A percentile compares a stretch with the other conserved stretches of the same genome.
Evolutionary conservation across 148 eudicot species (phyloP).

Genomic region (Rhododendron mucronatum): DNA sequence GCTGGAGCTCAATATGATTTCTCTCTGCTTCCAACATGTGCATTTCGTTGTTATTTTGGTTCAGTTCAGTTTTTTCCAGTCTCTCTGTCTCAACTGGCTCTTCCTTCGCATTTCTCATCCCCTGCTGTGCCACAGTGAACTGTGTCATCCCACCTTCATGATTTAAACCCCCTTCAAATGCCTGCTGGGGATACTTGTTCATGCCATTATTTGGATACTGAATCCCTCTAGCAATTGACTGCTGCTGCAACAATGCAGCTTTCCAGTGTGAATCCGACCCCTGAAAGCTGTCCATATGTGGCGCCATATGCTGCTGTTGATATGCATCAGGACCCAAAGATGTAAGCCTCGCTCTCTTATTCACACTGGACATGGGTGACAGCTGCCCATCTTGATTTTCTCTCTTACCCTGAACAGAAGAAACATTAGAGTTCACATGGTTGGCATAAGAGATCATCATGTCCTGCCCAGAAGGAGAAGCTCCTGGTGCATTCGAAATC

Average conservation of each 20-base stretch:
- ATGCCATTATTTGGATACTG: constrained; percentile 54
- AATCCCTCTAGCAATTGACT: constrained; percentile 44
- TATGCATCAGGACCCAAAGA: constrained; percentile 44
- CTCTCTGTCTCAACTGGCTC: constrained; percentile 51
- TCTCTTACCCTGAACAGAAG: constrained; percentile 48
- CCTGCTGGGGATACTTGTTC: constrained; percentile 65
- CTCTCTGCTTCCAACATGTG: constrained; percentile 50
- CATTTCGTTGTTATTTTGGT: constrained; percentile 39
- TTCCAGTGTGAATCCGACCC: constrained; percentile 69
- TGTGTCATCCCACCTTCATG: constrained; percentile 43
- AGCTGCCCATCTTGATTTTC: constrained; percentile 67
- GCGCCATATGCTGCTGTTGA: constrained; percentile 52
- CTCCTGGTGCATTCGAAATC: constrained; percentile 34
- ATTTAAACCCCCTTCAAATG: constrained; percentile 57
- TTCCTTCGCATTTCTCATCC: constrained; percentile 46
- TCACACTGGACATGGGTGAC: constrained; percentile 43
- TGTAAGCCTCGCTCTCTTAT: constrained; percentile 53
- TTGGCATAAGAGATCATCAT: constrained; percentile 44
- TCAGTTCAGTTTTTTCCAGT: constrained; percentile 51
- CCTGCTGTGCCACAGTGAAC: constrained; percentile 43
- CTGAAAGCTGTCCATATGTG: constrained; percentile 50
- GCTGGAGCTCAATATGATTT: constrained; percentile 44
- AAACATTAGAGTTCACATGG: constrained; percentile 32
- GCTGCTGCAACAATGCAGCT: constrained; percentile 60
- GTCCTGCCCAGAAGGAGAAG: constrained; percentile 54